These are phyloP conservation scores for Ceriops tagal DNA, from an alignment of 345 rosid genomes.

Conservation along the genomic window DNA sequence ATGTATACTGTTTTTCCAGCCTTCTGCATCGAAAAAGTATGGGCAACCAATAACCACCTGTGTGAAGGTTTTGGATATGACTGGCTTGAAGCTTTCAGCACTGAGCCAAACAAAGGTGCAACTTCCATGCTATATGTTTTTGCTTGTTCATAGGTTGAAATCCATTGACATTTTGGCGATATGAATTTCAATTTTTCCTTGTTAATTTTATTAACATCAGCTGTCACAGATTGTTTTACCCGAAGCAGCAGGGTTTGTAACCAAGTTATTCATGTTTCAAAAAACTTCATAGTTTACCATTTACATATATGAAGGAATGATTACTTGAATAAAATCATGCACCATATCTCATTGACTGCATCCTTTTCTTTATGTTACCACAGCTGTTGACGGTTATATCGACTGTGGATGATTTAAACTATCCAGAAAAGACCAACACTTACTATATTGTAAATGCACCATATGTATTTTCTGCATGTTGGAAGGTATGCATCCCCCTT, in stretches of 20 bases:
- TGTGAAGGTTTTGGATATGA: slow-evolving; percentile 84
- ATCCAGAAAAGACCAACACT: slow-evolving; percentile 86
- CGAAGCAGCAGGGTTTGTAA: neutral
- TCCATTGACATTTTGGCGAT: neutral
- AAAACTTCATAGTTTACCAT: neutral
- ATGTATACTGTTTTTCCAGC: slow-evolving; percentile 42
- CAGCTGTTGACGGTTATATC: slow-evolving; percentile 86
- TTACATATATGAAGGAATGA: too few species aligned
- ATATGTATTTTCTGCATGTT: slow-evolving; percentile 86
- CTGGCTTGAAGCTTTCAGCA: slow-evolving; percentile 84
- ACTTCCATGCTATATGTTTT: neutral
- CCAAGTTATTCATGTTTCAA: neutral
- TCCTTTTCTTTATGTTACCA: slow-evolving; percentile 17
- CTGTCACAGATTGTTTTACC: neutral
- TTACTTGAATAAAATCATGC: too few species aligned
- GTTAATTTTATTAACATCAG: neutral
- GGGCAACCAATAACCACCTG: slow-evolving; percentile 84
- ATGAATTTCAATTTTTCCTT: neutral
- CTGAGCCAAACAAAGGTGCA: slow-evolving; percentile 78
- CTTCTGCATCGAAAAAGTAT: slow-evolving; percentile 63
- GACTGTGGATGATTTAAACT: slow-evolving; percentile 85
- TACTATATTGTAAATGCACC: slow-evolving; percentile 90
- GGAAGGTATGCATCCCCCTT: slow-evolving; percentile 51
- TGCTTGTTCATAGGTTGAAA: neutral
- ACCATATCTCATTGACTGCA: neutral